Evolutionary conservation across 2,329 filamentous ascomycete species (phyloP).

Genomic region (Pseudocercospora pini-densiflorae): DNA sequence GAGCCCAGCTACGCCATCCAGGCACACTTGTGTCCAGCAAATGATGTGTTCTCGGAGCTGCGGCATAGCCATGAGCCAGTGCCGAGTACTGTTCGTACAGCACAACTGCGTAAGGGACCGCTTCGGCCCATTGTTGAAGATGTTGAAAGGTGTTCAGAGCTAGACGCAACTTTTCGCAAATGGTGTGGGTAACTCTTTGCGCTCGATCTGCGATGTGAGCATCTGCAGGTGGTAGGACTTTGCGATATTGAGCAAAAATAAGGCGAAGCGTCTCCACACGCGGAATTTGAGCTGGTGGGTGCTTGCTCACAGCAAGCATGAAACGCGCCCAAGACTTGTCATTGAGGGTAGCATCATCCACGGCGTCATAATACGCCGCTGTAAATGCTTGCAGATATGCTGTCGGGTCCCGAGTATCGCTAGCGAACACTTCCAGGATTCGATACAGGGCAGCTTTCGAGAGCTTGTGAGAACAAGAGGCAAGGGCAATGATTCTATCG

Average conservation of each 20-base stretch:
- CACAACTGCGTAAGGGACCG: not conserved
- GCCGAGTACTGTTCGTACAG: not conserved
- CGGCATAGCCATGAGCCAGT: not conserved
- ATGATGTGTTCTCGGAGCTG: not conserved
- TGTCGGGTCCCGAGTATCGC: not conserved
- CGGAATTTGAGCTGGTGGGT: not conserved
- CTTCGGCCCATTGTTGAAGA: not conserved
- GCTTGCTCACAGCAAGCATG: not conserved
- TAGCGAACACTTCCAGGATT: not conserved
- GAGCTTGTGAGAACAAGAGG: not conserved
- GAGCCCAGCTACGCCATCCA: not conserved
- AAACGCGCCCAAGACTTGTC: not conserved
- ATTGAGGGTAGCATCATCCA: not conserved
- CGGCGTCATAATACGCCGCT: not conserved
- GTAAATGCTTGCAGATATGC: not conserved
- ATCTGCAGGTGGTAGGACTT: not conserved
- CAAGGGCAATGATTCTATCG: not conserved
- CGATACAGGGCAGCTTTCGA: not conserved
- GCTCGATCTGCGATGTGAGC: not conserved
- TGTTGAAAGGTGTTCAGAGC: not conserved
- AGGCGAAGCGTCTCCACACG: not conserved
- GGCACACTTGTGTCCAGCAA: not conserved
- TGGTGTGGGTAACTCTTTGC: not conserved
- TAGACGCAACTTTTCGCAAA: not conserved
- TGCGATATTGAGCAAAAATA: not conserved